These are phyloP conservation scores for Pseudogymnoascus sp. DNA, from an alignment of 2,329 filamentous ascomycete genomes.

Conservation along the genomic window DNA sequence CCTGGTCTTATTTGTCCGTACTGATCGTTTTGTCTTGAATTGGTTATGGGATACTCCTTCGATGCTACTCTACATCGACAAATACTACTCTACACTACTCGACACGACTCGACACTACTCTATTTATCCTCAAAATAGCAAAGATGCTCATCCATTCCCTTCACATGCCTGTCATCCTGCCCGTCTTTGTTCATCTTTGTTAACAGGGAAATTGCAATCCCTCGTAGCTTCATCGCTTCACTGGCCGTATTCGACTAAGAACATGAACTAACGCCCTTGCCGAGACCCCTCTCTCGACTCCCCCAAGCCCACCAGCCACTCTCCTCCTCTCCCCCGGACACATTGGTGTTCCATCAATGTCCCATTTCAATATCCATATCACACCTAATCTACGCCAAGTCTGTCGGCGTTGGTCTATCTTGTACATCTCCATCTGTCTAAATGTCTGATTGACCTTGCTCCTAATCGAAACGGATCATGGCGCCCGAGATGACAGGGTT, in stretches of 20 bases:
- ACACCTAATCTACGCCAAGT: background rate
- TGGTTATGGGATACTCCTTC: background rate
- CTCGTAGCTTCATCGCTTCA: background rate
- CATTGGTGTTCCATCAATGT: background rate
- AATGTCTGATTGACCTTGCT: background rate
- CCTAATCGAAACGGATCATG: constrained; percentile 6
- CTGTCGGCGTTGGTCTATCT: background rate
- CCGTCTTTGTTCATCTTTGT: background rate
- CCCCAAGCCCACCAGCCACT: background rate
- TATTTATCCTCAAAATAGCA: constrained; percentile 5
- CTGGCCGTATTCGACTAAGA: background rate
- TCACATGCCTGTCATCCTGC: background rate
- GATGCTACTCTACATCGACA: background rate
- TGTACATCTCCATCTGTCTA: constrained; percentile 4
- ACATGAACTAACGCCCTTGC: background rate
- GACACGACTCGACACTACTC: background rate
- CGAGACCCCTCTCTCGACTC: background rate
- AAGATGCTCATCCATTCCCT: background rate
- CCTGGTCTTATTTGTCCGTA: background rate
- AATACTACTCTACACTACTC: background rate
- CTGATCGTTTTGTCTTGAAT: background rate
- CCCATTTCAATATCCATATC: background rate
- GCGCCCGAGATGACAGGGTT: constrained; percentile 4
- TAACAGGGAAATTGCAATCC: constrained; percentile 6
- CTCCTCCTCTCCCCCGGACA: background rate